Conservation (phyloP, 768 basidiomycete species). For the Rhizopogon roseolus region DNA sequence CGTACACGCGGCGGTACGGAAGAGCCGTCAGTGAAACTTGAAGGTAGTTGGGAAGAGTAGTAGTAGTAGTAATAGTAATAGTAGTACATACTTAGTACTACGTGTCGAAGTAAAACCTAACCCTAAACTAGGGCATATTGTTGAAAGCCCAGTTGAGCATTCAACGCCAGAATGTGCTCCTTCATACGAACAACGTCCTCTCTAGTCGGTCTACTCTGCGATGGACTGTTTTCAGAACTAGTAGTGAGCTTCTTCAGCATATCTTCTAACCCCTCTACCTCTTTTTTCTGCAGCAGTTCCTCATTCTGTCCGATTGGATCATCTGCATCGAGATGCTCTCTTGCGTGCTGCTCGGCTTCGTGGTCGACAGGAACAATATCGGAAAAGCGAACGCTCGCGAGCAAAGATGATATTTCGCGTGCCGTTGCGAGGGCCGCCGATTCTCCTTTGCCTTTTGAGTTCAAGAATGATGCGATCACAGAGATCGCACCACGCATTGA, state of each 20-base stretch:
- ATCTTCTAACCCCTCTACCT: slow-evolving; percentile 54
- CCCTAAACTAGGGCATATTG: slow-evolving; percentile 10
- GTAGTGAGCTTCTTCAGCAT: slow-evolving; percentile 43
- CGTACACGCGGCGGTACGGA: not conserved
- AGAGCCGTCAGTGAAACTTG: not conserved
- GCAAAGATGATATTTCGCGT: slow-evolving; percentile 47
- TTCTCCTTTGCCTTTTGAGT: slow-evolving; percentile 17
- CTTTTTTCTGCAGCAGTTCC: slow-evolving; percentile 40
- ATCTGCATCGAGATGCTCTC: slow-evolving; percentile 49
- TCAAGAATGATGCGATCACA: slow-evolving; percentile 56
- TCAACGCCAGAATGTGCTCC: slow-evolving; percentile 29
- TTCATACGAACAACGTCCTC: slow-evolving; percentile 39
- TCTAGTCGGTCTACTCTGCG: slow-evolving; percentile 26
- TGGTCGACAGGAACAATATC: slow-evolving; percentile 73
- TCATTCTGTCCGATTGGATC: slow-evolving; percentile 31
- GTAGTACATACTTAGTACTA: slow-evolving; percentile 2
- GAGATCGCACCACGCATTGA: slow-evolving; percentile 67
- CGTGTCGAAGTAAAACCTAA: slow-evolving; percentile 18
- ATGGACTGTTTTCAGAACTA: slow-evolving; percentile 11
- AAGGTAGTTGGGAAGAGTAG: not conserved
- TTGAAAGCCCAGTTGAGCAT: slow-evolving; percentile 19
- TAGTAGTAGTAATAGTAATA: not conserved
- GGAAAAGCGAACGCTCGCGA: slow-evolving; percentile 58
- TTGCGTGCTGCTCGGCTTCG: slow-evolving; percentile 75
- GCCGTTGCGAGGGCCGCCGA: slow-evolving; percentile 34